Base-by-base conservation (phyloP, 2,329 filamentous ascomycete species). In the Talaromyces sp. region DNA sequence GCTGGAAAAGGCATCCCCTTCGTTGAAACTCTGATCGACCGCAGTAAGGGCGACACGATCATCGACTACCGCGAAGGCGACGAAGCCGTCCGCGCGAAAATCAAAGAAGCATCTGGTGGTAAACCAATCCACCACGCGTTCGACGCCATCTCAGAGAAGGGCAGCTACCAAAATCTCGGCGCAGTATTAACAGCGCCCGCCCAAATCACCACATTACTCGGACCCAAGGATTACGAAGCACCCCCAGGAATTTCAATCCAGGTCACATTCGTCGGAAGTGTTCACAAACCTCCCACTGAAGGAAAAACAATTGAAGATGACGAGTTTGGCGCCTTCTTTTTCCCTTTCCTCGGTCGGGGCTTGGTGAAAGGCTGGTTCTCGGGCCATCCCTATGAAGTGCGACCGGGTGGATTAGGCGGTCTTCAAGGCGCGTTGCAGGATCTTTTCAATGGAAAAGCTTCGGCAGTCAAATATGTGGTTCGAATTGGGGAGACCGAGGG, bases 381-480 rank as follows among this genome's bases (percentile, higher is more conserved):
- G 19, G 70, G 76, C 3, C 81, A 83, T 69, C 80, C 79, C 30
- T 69, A 70, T 51, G 77, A 83, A 61, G 74, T 83, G 13, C 67
- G 81, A 3, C 67, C 73, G 0, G 81, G 82, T 2, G 84, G 84
- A 0, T 60, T 87, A 46, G 73, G 66, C 3, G 82, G 84, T 0
- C 67, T 86, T 2, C 71, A 85, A 62, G 70, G 64, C 30, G 85
- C 73, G 0, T 63, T 88, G 68, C 67, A 69, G 58, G 80, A 83
- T 56, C 66, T 89, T 64, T 82, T 79, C 65, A 77, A 75, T 24
- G 86, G 86, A 0, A 84, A 82, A 68, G 84, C 82, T 19, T 86
- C 81, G 62, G 86, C 78, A 1, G 75, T 83, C 0, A 89, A 89
- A 71, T 88, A 86, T 72, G 80, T 88, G 0, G 83, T 84, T 62